Evolutionary conservation across 1,139 yeast genomes (phyloP).

Genomic region (Kodamaea alishanica): DNA sequence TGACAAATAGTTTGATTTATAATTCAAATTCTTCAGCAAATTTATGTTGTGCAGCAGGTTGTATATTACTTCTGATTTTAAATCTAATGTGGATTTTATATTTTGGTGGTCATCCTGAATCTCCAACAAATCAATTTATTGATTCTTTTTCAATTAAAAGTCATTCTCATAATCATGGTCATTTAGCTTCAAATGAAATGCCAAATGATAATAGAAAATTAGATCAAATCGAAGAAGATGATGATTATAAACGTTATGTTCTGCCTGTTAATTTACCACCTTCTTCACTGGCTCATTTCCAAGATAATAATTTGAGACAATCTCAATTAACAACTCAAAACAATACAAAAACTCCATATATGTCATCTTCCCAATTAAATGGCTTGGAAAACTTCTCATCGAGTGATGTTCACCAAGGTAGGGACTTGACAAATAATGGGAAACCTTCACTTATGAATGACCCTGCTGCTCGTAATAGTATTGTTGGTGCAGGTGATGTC

Average conservation of each 20-base stretch:
- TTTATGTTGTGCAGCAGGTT: conserved; percentile 92
- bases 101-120: conserved; percentile 77
- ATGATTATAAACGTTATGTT: conserved; percentile 27
- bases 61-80: conserved; percentile 74
- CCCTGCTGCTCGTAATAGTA: conserved; percentile 3
- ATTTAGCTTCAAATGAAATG: conserved; percentile 25
- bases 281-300: conserved; percentile 25
- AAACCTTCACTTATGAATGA: conserved; percentile 1
- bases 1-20: conserved; percentile 78
- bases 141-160: conserved; percentile 61
- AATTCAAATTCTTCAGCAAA: conserved; percentile 52
- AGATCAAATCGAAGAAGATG: conserved; percentile 22
- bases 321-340: conserved; percentile 30
- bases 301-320: conserved; percentile 36
- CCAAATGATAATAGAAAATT: conserved; percentile 18
- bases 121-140: conserved; percentile 77
- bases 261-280: conserved; percentile 22
- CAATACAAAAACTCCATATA: conserved; percentile 35
- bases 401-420: conserved; percentile 33
- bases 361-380: conserved; percentile 53
- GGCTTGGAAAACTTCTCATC: conserved; percentile 56
- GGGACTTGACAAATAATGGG: conserved; percentile 31
- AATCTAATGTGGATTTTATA: conserved; percentile 81
- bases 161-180: conserved; percentile 28
- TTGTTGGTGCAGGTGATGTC: conserved; percentile 16